Percentiles rank a stretch among this genome's conserved stretches.
These are phyloP conservation scores for Fusarium poae DNA, from an alignment of 2,329 filamentous ascomycete genomes.

Conservation along the genomic window DNA sequence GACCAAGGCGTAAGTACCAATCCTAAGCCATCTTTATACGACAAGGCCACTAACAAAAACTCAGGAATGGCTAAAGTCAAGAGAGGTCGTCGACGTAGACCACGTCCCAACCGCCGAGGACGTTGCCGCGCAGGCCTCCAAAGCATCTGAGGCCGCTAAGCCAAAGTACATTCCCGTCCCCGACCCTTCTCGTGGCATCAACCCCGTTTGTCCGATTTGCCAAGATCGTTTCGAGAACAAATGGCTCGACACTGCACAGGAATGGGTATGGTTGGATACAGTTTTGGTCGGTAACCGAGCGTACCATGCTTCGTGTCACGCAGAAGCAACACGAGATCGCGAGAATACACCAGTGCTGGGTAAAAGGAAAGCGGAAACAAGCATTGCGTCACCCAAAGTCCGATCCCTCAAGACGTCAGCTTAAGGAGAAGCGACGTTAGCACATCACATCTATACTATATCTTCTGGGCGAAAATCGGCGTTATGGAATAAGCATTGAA, in stretches of 20 bases:
- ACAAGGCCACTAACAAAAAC: conserved; percentile 45
- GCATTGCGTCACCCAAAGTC: conserved; percentile 56
- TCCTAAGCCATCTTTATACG: neutral
- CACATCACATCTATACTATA: conserved; percentile 11
- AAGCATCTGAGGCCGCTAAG: conserved; percentile 59
- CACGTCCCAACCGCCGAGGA: conserved; percentile 55
- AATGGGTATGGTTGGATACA: conserved; percentile 97
- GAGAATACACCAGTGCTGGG: conserved; percentile 69
- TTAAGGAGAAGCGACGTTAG: conserved; percentile 27
- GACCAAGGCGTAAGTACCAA: conserved; percentile 78
- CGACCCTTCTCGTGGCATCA: conserved; percentile 78
- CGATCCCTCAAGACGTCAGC: conserved; percentile 54
- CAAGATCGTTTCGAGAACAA: conserved; percentile 94
- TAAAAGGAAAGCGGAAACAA: conserved; percentile 80
- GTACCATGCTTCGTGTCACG: conserved; percentile 91
- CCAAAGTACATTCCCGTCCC: conserved; percentile 86
- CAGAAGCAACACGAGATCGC: conserved; percentile 80
- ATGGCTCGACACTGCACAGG: conserved; percentile 92
- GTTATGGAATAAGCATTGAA: conserved; percentile 39
- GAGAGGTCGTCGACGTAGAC: conserved; percentile 80
- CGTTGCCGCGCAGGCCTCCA: conserved; percentile 52
- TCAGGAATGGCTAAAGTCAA: conserved; percentile 90
- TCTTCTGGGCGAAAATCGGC: conserved; percentile 28
- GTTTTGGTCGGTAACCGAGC: conserved; percentile 81
- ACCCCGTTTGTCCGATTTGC: conserved; percentile 90